Evolutionary conservation across 2,329 filamentous ascomycete genomes (phyloP).

Genomic region (Diaporthe citriasiana): DNA sequence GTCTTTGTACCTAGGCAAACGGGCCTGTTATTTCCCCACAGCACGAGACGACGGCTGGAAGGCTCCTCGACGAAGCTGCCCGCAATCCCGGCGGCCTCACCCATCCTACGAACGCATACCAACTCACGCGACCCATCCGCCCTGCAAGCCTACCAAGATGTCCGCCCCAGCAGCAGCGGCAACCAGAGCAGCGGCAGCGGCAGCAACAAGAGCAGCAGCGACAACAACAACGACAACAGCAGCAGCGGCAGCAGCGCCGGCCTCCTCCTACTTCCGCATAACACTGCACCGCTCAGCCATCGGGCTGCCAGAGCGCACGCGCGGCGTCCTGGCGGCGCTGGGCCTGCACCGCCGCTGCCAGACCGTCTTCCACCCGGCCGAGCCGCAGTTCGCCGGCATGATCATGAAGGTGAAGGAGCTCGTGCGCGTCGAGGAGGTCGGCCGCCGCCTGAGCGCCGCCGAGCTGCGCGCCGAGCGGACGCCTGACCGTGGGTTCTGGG

Average conservation of each 20-base stretch:
- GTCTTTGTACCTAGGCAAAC: background rate
- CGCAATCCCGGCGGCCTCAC: background rate
- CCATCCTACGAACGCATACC: background rate
- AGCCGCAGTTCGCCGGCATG: conserved; percentile 85
- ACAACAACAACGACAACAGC: background rate
- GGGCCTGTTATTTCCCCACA: background rate
- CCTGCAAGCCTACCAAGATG: conserved; percentile 25
- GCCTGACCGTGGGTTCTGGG: conserved; percentile 84
- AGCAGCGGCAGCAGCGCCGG: conserved; percentile 32
- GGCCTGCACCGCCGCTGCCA: conserved; percentile 87
- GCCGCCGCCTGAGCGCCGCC: conserved; percentile 70
- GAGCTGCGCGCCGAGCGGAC: conserved; percentile 80
- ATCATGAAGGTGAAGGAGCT: conserved; percentile 96
- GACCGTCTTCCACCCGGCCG: conserved; percentile 91
- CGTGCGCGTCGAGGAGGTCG: conserved; percentile 85
- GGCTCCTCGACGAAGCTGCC: too few species aligned
- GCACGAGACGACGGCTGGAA: background rate
- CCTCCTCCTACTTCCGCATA: conserved; percentile 89
- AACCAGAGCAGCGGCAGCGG: conserved; percentile 24
- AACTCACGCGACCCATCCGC: background rate
- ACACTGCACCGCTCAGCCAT: conserved; percentile 92
- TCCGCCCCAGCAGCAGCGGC: conserved; percentile 24
- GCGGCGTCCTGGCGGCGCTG: conserved; percentile 86
- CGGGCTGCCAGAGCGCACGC: conserved; percentile 84
- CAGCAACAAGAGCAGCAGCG: background rate